A percentile compares a stretch with the other conserved stretches of the same genome.
These are phyloP conservation scores for Aspergillus ustus DNA, from an alignment of 2,329 filamentous ascomycete genomes.

Conservation along the genomic window DNA sequence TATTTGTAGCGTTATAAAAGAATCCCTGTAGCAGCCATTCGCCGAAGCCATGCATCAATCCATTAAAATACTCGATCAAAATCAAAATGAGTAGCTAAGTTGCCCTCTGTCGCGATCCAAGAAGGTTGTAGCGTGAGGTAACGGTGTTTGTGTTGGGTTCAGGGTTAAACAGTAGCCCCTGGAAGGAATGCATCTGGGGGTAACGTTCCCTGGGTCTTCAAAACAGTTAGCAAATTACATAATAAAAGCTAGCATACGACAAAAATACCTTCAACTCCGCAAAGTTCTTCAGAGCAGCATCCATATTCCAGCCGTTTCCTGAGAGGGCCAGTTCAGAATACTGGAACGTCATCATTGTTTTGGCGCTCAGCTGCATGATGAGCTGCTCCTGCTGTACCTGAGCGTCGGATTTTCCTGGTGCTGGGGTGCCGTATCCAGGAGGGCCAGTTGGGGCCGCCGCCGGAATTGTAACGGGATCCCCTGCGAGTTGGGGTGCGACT, in stretches of 20 bases:
- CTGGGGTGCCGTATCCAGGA: conserved; percentile 46
- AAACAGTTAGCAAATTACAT: conserved; percentile 26
- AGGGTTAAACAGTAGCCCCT: conserved; percentile 21
- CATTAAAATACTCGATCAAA: conserved; percentile 18
- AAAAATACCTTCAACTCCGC: conserved; percentile 71
- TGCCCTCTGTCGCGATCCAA: conserved; percentile 6
- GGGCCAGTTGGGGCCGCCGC: conserved; percentile 36
- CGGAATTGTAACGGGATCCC: conserved; percentile 22
- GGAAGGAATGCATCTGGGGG: conserved; percentile 56
- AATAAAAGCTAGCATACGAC: background rate
- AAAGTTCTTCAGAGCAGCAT: conserved; percentile 75
- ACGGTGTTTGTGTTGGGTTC: background rate
- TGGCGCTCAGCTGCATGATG: conserved; percentile 70
- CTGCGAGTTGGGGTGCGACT: conserved; percentile 35
- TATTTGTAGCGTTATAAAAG: conserved; percentile 19
- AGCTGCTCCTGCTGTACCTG: conserved; percentile 71
- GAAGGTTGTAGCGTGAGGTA: background rate
- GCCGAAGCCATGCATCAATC: conserved; percentile 39
- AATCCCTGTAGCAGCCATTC: conserved; percentile 31
- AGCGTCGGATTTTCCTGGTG: conserved; percentile 51
- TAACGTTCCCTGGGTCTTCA: conserved; percentile 46
- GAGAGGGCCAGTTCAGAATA: conserved; percentile 82
- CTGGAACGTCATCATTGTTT: conserved; percentile 78
- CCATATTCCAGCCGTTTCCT: conserved; percentile 79
- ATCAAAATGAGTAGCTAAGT: conserved; percentile 4